Base-by-base conservation (phyloP, 139 green algal genomes). In the Nannochloris sp. region DNA sequence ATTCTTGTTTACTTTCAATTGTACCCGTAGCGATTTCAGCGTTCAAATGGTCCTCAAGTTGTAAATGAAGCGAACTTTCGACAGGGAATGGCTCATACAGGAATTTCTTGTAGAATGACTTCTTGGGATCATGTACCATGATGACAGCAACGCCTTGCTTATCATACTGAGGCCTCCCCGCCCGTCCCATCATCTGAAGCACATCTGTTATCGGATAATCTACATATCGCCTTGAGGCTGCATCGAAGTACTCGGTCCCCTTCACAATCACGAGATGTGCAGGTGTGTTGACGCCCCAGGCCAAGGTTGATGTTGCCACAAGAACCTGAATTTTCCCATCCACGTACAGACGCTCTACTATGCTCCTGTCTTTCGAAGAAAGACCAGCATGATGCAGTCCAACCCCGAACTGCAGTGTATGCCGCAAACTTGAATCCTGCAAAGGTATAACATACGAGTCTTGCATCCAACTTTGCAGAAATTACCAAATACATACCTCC, bases 81-180 rank as follows among this genome's bases (percentile, higher is more conserved):
- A 98, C 92, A 5, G 93, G 93, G 78, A 97, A 97, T 21, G 93
- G 93, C 75, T 97, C 92, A 62, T 97, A 97, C 67, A 98, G 74
- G 75, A 97, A 98, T 75, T 95, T 92, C 70, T 97, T 98, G 80
- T 96, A 97, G 71, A 98, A 99, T 58, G 78, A 80, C 78, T 99
- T 99, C 71, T 98, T 98, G 62, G 93, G 87, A 66, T 97, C 93
- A 68, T 96, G 82, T 67, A 80, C 93, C 80, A 99, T 93, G 72
- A 99, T 95, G 24, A 99, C 91, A 0, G 89, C 89, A 44, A 93
- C 81, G 29, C 85, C 93, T 46, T 88, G 81, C 8, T 70, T 67
- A 73, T 98, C 92, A 69, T 85, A 97, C 76, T 97, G 92, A 27
- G 92, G 93, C 10, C 90, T 75, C 21, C 90, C 90, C 23, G 90